Conservation (phyloP, 2,329 filamentous ascomycete species). For the Apiospora marii region DNA sequence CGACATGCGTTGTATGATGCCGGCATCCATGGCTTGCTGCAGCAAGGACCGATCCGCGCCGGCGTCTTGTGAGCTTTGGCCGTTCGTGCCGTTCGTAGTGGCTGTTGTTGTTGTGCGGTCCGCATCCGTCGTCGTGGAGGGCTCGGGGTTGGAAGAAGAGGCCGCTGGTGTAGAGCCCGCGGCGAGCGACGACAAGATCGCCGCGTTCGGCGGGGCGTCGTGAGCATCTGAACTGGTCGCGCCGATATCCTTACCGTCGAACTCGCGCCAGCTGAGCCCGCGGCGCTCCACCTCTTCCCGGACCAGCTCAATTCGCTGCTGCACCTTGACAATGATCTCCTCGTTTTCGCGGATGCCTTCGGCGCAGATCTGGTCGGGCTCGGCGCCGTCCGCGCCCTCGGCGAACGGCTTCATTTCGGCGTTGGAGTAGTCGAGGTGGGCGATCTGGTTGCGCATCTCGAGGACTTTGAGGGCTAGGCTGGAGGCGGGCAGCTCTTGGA, state of each 20-base stretch:
- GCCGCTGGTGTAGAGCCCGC: not conserved
- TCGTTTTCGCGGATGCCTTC: constrained; percentile 79
- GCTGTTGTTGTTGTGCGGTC: not conserved
- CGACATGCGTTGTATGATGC: constrained; percentile 57
- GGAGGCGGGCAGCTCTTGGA: constrained; percentile 70
- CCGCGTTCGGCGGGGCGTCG: not conserved
- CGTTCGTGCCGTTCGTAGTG: not conserved
- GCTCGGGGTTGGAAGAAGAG: not conserved
- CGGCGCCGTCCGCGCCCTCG: constrained; percentile 48
- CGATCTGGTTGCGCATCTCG: constrained; percentile 78
- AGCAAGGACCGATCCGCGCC: constrained; percentile 17
- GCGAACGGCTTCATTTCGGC: constrained; percentile 75
- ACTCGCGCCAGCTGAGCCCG: constrained; percentile 65
- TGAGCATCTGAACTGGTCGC: not conserved
- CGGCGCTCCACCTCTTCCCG: constrained; percentile 69
- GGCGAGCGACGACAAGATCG: not conserved
- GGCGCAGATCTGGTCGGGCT: constrained; percentile 72
- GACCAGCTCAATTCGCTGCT: constrained; percentile 69
- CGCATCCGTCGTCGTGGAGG: not conserved
- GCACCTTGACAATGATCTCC: constrained; percentile 72
- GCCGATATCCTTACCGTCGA: constrained; percentile 49
- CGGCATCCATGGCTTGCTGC: constrained; percentile 35
- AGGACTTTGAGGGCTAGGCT: constrained; percentile 77
- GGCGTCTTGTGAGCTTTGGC: not conserved
- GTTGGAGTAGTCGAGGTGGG: constrained; percentile 78